A percentile compares a stretch with the other conserved stretches of the same genome.
Evolutionary conservation across 331 rosid genomes (phyloP).

Genomic region (Malus hybrid): DNA sequence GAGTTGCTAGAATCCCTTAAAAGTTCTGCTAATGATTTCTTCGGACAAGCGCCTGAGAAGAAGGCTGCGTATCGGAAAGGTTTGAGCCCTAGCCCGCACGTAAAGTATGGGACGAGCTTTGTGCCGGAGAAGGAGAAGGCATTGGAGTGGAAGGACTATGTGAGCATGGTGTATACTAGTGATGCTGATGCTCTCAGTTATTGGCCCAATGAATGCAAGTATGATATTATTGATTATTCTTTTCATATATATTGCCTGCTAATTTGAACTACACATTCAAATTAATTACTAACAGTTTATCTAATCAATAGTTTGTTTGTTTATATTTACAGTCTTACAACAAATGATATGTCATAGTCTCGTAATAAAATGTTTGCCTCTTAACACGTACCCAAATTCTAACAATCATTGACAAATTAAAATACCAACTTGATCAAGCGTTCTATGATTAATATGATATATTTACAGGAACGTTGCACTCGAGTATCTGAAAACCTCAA

Average conservation of each 20-base stretch:
- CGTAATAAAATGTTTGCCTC: neutral
- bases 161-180: slow-evolving; percentile 41
- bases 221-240: neutral
- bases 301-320: neutral
- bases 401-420: neutral
- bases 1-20: slow-evolving; percentile 42
- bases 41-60: slow-evolving; percentile 27
- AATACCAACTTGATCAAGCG: neutral
- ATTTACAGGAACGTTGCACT: slow-evolving; percentile 43
- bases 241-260: neutral
- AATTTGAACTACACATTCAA: neutral
- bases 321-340: too few species aligned
- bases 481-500: slow-evolving; percentile 44
- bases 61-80: slow-evolving; percentile 32
- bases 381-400: neutral
- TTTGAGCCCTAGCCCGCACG: slow-evolving; percentile 27
- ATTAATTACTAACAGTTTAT: too few species aligned
- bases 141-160: slow-evolving; percentile 62
- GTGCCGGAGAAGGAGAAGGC: slow-evolving; percentile 63
- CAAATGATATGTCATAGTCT: neutral
- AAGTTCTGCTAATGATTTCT: slow-evolving; percentile 41
- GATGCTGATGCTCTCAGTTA: slow-evolving; percentile 49
- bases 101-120: slow-evolving; percentile 65
- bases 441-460: neutral
- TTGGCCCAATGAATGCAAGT: slow-evolving; percentile 65